Conservation (phyloP, 352 stramenopile species). For the Phytophthora quininea region DNA sequence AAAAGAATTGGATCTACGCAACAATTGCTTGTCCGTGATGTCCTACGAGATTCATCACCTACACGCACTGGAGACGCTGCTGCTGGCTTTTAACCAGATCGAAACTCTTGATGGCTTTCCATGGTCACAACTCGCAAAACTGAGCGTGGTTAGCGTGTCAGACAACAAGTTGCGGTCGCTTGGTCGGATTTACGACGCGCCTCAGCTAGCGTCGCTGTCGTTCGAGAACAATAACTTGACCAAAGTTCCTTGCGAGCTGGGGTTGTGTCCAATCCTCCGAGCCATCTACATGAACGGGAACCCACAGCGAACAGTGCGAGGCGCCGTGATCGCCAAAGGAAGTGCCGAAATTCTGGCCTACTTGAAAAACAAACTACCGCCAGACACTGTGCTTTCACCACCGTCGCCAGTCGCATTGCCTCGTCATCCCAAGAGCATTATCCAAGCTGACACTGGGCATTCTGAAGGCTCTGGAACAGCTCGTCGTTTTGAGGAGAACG, state of each 20-base stretch:
- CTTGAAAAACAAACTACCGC: slow-evolving; percentile 82
- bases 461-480: not conserved
- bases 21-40: slow-evolving; percentile 61
- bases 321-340: slow-evolving; percentile 75
- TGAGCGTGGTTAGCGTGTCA: slow-evolving; percentile 71
- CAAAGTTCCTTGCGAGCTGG: slow-evolving; percentile 66
- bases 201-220: slow-evolving; percentile 68
- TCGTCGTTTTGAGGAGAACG: slow-evolving; percentile 2
- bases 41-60: slow-evolving; percentile 46
- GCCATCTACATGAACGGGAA: slow-evolving; percentile 88
- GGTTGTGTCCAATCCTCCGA: slow-evolving; percentile 62
- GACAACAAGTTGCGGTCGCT: slow-evolving; percentile 81
- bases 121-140: slow-evolving; percentile 50
- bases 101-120: slow-evolving; percentile 69
- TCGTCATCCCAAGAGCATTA: slow-evolving; percentile 5
- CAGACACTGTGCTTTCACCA: slow-evolving; percentile 35
- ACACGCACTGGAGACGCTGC: slow-evolving; percentile 56
- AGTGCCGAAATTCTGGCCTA: slow-evolving; percentile 75
- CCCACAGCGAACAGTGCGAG: slow-evolving; percentile 80
- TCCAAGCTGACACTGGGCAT: not conserved
- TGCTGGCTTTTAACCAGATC: slow-evolving; percentile 78
- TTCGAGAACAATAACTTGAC: slow-evolving; percentile 88
- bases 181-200: slow-evolving; percentile 62
- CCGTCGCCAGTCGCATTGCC: slow-evolving; percentile 19
- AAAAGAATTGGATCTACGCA: slow-evolving; percentile 78